Percentiles rank a stretch among this genome's conserved stretches.
Conservation (phyloP, 2,329 filamentous ascomycete species). For the Pochonia chlamydosporia region DNA sequence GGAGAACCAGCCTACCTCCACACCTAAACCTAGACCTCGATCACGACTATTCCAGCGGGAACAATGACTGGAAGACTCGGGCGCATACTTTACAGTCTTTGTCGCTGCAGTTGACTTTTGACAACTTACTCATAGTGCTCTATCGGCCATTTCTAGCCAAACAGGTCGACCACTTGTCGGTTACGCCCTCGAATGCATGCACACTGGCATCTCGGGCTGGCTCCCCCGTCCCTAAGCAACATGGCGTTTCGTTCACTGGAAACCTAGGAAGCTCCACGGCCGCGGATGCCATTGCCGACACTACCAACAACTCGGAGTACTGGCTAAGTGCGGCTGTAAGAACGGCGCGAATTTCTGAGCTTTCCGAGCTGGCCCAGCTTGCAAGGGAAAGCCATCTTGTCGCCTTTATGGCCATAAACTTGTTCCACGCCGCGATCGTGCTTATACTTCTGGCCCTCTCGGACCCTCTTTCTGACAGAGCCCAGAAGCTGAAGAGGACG, state of each 20-base stretch:
- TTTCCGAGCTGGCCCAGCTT: conserved; percentile 26
- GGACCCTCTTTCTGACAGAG: conserved; percentile 33
- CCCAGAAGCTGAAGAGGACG: conserved; percentile 35
- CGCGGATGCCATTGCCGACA: no score
- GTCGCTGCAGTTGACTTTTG: conserved; percentile 36
- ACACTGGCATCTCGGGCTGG: neutral
- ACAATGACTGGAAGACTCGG: neutral
- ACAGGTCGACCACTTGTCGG: conserved; percentile 24
- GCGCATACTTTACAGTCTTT: conserved; percentile 26
- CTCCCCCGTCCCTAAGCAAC: neutral
- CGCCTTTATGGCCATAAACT: conserved; percentile 37
- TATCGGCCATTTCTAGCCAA: conserved; percentile 34
- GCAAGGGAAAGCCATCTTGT: conserved; percentile 36
- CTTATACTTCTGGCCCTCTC: conserved; percentile 35
- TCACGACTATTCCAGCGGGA: neutral
- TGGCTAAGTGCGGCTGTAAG: conserved; percentile 32
- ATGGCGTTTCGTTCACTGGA: no score
- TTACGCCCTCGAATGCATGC: neutral
- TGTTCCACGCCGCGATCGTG: conserved; percentile 38
- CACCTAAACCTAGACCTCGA: conserved; percentile 2
- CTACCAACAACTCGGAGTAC: conserved; percentile 17
- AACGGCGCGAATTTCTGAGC: conserved; percentile 29
- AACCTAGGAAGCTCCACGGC: no score
- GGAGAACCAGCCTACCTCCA: neutral
- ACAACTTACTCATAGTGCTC: conserved; percentile 35